Evolutionary conservation across 2,329 filamentous ascomycete genomes (phyloP), one percentile per base, ranked within the genome.

Genomic region (Penicillium rolfsii): DNA sequence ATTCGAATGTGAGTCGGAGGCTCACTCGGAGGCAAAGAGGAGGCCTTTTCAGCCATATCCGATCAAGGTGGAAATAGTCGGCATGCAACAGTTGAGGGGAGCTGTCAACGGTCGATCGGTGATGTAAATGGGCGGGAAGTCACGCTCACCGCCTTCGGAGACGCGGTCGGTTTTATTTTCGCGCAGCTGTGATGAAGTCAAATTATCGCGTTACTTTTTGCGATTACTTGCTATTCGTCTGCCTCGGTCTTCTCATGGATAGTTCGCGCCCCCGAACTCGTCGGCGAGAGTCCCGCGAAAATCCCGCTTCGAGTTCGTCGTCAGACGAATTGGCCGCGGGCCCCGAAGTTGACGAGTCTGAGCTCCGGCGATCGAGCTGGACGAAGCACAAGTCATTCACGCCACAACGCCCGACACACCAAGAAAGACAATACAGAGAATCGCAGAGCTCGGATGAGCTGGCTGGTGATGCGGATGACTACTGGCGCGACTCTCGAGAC

Each of bases 1-100:
- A 98, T 83, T 72, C 90, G 89, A 73, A 98, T 85, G 60, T 88
- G 84, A 35, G 79, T 80, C 19, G 84, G 75, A 6, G 86, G 67
- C 72, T 75, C 62, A 46, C 59, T 52, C 48, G 69, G 55, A 19
- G 56, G 57, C 24, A 58, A 43, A 24, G 57, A 59, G 14, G 62
- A 53, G 43, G 65, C 60, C 67, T 69, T 70, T 60, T 57, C 43
- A 24, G 40, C 40, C 50, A 8, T 11, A 35, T 12, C 2, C 12
- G 26, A 35, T 8, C 22, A 24, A 22, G 5, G 8, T 36, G 52
- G 11, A 55, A 24, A 24, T 45, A 55, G 45, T 7, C 30, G 41
- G 49, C 50, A 48, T 24, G 50, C 36, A 19, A 14, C 19, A 38
- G 26, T 19, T 50, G 38, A 46, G 43, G 40, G 22, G 19, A 58